Base-by-base conservation (phyloP, 2,329 filamentous ascomycete species). In the Gaeumannomyces sp. region DNA sequence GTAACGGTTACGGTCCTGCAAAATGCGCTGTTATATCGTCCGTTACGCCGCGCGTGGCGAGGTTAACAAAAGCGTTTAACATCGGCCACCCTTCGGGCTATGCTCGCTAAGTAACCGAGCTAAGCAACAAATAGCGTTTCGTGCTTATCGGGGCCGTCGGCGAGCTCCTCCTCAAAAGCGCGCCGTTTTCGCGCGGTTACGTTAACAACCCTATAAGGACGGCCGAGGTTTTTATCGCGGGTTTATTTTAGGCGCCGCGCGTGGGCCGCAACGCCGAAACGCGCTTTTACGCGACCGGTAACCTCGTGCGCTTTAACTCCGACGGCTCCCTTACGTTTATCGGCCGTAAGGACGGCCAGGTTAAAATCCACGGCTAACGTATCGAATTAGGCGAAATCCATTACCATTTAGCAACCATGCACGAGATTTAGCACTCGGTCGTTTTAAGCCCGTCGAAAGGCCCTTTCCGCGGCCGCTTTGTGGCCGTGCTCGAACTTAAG, bases 331-430 rank as follows among this genome's bases (percentile, higher is more conserved):
- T 64, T 8, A 57, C 35, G 16, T 60, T 28, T 22, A 6, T 64
- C 5, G 63, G 58, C 22, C 63, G 63, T 1, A n/a, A 7, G 3
- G 63, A 64, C n/a, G 28, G 14, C 3, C 63, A 64, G 62, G 45
- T 64, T n/a, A 64, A 64, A n/a, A 50, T 64, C 27, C 5, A 60
- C 33, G 63, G 63, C 11, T 33, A 64, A 22, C 57, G 63, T n/a
- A 35, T 64, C 11, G 63, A 64, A n/a, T 53, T 28, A 11, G 50
- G 29, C 2, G 65, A 67, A 60, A 38, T 65, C 35, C 61, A 67
- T 5, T 22, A 45, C 4, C 33, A 61, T 5, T 29, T 38, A 16
- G 22, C 22, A 22, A 8, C n/a, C 28, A 38, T 25, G 45, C 25
- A 19, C 53, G 61, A 45, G 28, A 53, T 31, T 27, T 22, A 22